Evolutionary conservation across 2,329 filamentous ascomycete species (phyloP).

Genomic region (Thermochaetoides dissita): DNA sequence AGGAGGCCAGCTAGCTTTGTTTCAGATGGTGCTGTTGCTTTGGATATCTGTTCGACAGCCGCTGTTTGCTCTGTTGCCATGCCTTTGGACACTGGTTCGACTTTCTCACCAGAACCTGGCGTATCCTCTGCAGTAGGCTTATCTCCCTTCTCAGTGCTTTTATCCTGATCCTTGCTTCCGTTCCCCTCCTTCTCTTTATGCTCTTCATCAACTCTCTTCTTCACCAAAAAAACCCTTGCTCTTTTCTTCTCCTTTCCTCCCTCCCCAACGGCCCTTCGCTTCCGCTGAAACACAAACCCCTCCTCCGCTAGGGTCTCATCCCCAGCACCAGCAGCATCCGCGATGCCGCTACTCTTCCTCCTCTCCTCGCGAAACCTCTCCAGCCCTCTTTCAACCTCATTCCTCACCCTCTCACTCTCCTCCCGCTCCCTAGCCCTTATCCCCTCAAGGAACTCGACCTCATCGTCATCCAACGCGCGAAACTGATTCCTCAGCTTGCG

Average conservation of each 20-base stretch:
- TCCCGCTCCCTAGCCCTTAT: conserved; percentile 33
- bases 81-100: neutral
- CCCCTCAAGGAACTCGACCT: conserved; percentile 59
- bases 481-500: conserved; percentile 63
- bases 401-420: conserved; percentile 39
- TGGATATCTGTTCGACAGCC: neutral
- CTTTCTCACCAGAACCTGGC: neutral
- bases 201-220: conserved; percentile 5
- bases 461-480: conserved; percentile 62
- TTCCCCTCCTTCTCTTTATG: conserved; percentile 1
- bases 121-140: too few species aligned
- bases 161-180: neutral
- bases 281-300: conserved; percentile 16
- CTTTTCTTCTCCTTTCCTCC: conserved; percentile 13
- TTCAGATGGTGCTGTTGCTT: neutral
- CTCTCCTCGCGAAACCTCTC: conserved; percentile 41
- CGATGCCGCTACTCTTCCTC: conserved; percentile 14
- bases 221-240: conserved; percentile 6
- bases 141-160: neutral
- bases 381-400: conserved; percentile 44
- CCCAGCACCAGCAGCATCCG: conserved; percentile 17
- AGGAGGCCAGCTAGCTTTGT: conserved; percentile 3
- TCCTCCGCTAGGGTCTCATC: conserved; percentile 22
- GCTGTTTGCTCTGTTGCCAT: neutral
- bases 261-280: conserved; percentile 20